Percentiles rank a stretch among this genome's conserved stretches.
Evolutionary conservation across 2,329 filamentous ascomycete genomes (phyloP).

Genomic region (Dactylonectria estremocensis): DNA sequence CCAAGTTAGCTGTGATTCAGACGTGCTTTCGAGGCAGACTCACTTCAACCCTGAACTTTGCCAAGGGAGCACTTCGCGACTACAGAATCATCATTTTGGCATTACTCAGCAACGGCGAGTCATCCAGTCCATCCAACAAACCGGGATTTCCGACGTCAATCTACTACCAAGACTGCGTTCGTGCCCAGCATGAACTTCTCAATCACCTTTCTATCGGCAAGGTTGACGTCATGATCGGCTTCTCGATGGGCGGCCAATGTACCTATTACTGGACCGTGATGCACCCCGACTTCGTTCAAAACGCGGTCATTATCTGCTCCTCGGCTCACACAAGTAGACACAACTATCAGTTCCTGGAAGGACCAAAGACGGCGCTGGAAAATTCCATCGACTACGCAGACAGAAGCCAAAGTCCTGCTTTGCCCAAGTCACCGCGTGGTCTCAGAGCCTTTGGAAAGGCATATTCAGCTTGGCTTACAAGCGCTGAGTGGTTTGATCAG

Average conservation of each 20-base stretch:
- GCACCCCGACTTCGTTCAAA: slow-evolving; percentile 58
- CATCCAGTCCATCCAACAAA: slow-evolving; percentile 62
- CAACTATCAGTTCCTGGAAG: slow-evolving; percentile 64
- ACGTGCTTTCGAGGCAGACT: slow-evolving; percentile 70
- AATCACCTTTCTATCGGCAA: slow-evolving; percentile 53
- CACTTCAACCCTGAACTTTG: slow-evolving; percentile 64
- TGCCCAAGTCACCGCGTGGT: slow-evolving; percentile 49
- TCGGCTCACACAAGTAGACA: slow-evolving; percentile 62
- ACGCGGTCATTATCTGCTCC: slow-evolving; percentile 61
- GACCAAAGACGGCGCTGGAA: slow-evolving; percentile 59
- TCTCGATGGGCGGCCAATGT: slow-evolving; percentile 67
- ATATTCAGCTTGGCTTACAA: slow-evolving; percentile 64
- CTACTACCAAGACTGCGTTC: slow-evolving; percentile 61
- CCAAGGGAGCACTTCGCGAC: slow-evolving; percentile 57
- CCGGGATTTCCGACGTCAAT: slow-evolving; percentile 54
- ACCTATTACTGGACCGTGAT: slow-evolving; percentile 63
- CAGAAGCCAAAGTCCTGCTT: slow-evolving; percentile 34
- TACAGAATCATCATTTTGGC: slow-evolving; percentile 63
- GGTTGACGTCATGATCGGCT: slow-evolving; percentile 61
- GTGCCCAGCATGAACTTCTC: slow-evolving; percentile 58
- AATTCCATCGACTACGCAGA: slow-evolving; percentile 59
- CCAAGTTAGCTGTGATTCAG: slow-evolving; percentile 63
- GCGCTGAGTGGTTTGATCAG: slow-evolving; percentile 61
- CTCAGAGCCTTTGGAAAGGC: slow-evolving; percentile 61
- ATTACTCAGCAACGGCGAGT: slow-evolving; percentile 64